Evolutionary conservation across 495 filamentous ascomycete species (phyloP).

Genomic region (Sabuloglossum arenarium): DNA sequence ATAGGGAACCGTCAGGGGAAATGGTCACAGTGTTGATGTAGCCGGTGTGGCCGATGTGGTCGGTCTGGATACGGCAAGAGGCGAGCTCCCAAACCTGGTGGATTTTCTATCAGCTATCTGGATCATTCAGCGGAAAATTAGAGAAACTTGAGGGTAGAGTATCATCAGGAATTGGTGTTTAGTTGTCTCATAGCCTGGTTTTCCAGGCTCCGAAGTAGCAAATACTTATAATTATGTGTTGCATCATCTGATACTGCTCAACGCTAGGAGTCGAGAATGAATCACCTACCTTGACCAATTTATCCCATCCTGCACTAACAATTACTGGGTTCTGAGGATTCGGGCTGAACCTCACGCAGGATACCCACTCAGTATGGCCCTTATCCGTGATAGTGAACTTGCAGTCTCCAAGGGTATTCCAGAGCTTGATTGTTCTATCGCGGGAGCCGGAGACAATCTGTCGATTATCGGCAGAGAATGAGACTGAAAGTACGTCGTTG

Average conservation of each 20-base stretch:
- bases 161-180: constrained; percentile 76
- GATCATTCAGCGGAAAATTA: not conserved
- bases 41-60: constrained; percentile 98
- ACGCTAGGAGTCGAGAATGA: not conserved
- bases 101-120: constrained; percentile 4
- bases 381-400: constrained; percentile 99
- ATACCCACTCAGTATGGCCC: constrained; percentile 99
- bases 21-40: constrained; percentile 99
- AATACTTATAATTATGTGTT: constrained; percentile 83
- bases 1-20: constrained; percentile 97
- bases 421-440: constrained; percentile 98
- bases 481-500: constrained; percentile 98
- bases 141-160: constrained; percentile 1
- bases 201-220: constrained; percentile 99
- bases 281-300: constrained; percentile 90
- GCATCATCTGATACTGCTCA: constrained; percentile 54
- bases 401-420: constrained; percentile 99
- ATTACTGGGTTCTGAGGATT: constrained; percentile 99
- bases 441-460: constrained; percentile 99
- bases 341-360: constrained; percentile 96
- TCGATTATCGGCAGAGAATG: constrained; percentile 99
- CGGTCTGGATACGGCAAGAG: constrained; percentile 96
- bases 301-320: constrained; percentile 97
- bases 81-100: constrained; percentile 95
- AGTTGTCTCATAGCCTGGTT: constrained; percentile 85